Evolutionary conservation across 2,329 filamentous ascomycete genomes (phyloP).

Genomic region (Trichoderma gracile): DNA sequence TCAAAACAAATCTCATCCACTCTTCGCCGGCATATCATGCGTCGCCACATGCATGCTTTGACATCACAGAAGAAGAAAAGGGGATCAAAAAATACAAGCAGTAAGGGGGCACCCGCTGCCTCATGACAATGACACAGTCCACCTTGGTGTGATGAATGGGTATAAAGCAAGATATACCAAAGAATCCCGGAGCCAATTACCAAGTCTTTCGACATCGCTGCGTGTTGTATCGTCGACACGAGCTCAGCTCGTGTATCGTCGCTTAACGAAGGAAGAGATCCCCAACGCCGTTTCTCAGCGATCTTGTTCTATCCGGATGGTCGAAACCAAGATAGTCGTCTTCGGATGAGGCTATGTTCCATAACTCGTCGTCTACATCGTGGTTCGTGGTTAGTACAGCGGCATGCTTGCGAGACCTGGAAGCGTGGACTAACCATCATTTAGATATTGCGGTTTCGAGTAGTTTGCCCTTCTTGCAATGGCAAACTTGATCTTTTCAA

Average conservation of each 20-base stretch:
- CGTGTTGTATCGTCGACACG: neutral
- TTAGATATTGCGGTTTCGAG: slow-evolving; percentile 77
- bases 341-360: slow-evolving; percentile 51
- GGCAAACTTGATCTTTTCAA: slow-evolving; percentile 98
- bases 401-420: neutral
- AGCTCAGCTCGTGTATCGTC: neutral
- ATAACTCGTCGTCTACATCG: slow-evolving; percentile 59
- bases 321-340: slow-evolving; percentile 67
- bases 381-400: neutral
- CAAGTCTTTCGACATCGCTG: slow-evolving; percentile 5
- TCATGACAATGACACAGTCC: slow-evolving; percentile 18
- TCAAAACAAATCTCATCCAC: slow-evolving; percentile 22
- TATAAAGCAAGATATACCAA: slow-evolving; percentile 27
- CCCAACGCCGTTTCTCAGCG: slow-evolving; percentile 59
- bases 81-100: neutral
- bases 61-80: neutral
- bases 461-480: slow-evolving; percentile 71
- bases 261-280: slow-evolving; percentile 60
- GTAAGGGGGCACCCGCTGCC: slow-evolving; percentile 24
- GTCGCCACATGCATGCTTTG: slow-evolving; percentile 26
- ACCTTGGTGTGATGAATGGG: slow-evolving; percentile 13
- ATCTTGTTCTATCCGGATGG: slow-evolving; percentile 62
- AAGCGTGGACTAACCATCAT: slow-evolving; percentile 64
- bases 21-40: slow-evolving; percentile 24
- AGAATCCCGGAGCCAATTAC: slow-evolving; percentile 20